Base-by-base conservation (phyloP, 768 basidiomycete species). In the Suillus plorans region DNA sequence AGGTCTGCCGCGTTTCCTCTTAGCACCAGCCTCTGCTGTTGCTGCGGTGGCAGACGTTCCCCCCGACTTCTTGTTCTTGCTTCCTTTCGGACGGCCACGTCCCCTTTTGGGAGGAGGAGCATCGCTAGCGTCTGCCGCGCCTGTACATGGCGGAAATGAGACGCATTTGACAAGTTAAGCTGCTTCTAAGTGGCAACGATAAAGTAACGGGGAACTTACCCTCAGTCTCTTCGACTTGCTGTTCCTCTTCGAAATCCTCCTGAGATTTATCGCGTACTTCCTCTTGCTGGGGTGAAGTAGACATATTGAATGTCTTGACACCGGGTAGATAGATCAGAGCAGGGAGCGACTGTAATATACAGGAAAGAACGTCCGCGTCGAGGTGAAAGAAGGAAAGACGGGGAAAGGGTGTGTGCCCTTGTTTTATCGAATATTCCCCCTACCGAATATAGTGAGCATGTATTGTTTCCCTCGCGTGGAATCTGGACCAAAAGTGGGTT, bases 51-150 rank as follows among this genome's bases (percentile, higher is more conserved):
- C 65, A 63, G 76, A 69, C 45, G 77, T 68, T 65, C 72, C 78
- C 73, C 74, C 72, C 68, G 73, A 76, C 72, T 83, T 85, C 81
- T 86, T 87, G 78, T 87, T 87, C 80, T 92, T 95, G 78, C 91
- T 92, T 70, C 94, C 94, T 76, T 89, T 93, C 66, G 95, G 95
- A 69, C 95, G 87, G 62, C 95, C 95, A 56, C 95, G 85, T 72
- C 91, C 88, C 71, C 94, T 88, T 81, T 94, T 95, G 66, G 73
- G 70, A 49, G 85, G 81, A 53, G 78, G 61, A 63, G 78, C 70
- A 65, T 77, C 71, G 69, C 61, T 73, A 66, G 80, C 74, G 63
- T 80, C 77, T 64, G 81, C 73, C 66, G 79, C 75, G 73, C 79
- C 81, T 79, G 72, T 64, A 64, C 63, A 66, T 67, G 68, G 59